These are phyloP conservation scores for Pichia scutulata DNA, from an alignment of 805 yeast genomes.

Conservation along the genomic window DNA sequence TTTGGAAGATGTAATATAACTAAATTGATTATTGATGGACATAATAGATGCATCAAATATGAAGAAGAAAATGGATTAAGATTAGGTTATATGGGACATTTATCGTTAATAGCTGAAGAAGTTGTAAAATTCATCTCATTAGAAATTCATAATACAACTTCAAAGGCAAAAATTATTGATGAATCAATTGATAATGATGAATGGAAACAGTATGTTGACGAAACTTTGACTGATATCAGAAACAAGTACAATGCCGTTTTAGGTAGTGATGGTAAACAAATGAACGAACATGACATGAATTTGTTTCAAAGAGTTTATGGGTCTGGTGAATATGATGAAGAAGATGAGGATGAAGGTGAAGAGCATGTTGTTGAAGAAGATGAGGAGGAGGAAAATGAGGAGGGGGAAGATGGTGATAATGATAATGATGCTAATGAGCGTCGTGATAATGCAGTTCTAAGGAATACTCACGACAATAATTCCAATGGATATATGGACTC, in stretches of 20 bases:
- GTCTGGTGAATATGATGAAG: constrained; percentile 21
- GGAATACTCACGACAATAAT: constrained; percentile 9
- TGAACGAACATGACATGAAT: constrained; percentile 30
- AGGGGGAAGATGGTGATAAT: constrained; percentile 11
- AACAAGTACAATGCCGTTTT: constrained; percentile 90
- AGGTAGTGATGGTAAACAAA: constrained; percentile 43
- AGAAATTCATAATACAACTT: constrained; percentile 51
- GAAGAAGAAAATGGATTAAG: constrained; percentile 56
- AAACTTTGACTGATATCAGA: constrained; percentile 78
- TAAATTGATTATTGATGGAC: constrained; percentile 47
- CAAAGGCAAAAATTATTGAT: constrained; percentile 44
- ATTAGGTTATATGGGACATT: constrained; percentile 95
- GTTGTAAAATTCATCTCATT: constrained; percentile 76
- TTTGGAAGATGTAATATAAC: constrained; percentile 59
- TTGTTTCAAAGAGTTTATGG: constrained; percentile 24
- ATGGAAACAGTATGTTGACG: constrained; percentile 58
- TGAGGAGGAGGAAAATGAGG: constrained; percentile 8
- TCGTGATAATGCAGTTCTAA: constrained; percentile 8
- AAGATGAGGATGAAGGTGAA: neutral
- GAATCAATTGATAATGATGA: constrained; percentile 26
- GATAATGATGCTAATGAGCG: neutral
- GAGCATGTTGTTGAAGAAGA: constrained; percentile 14
- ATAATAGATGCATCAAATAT: constrained; percentile 44
- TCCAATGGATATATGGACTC: constrained; percentile 17
- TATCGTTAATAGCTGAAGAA: constrained; percentile 89